A percentile compares a stretch with the other conserved stretches of the same genome.
phyloP scores from a whole-genome alignment of 805 yeast species.

The Teunomyces kruisii region DNA sequence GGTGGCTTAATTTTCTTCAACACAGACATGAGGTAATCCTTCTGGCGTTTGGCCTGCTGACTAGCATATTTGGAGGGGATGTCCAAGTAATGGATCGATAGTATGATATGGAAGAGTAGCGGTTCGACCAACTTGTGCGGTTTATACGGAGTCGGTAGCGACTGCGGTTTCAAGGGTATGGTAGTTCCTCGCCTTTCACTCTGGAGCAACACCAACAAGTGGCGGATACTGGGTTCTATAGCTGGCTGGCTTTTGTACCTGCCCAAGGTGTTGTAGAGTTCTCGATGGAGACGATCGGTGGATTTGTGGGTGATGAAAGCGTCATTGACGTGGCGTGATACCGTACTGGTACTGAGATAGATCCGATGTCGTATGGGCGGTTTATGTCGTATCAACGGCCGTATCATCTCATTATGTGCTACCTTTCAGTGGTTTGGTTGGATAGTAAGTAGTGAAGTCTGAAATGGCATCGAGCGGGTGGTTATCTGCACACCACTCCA shows the following conservation, averaged over 20 bases:
- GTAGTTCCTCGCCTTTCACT: background rate
- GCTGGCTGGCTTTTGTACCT: conserved; percentile 10
- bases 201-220: conserved; percentile 10
- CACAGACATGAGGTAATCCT: conserved; percentile 1
- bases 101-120: conserved; percentile 5
- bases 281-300: conserved; percentile 12
- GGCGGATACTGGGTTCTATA: conserved; percentile 13
- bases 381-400: background rate
- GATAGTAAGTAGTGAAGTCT: background rate
- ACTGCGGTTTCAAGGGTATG: background rate
- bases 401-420: background rate
- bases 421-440: background rate
- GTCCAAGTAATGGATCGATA: conserved; percentile 3
- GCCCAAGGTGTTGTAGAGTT: conserved; percentile 13
- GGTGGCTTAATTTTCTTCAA: background rate
- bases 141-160: conserved; percentile 13
- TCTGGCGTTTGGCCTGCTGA: conserved; percentile 1
- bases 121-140: conserved; percentile 5
- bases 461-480: conserved; percentile 1
- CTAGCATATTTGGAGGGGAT: background rate
- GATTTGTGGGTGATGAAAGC: conserved; percentile 6
- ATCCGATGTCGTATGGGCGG: background rate
- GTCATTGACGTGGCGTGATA: background rate
- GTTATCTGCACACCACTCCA: background rate
- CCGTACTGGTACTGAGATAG: background rate